Percentiles rank a stretch among this genome's conserved stretches.
phyloP scores from a whole-genome alignment of 768 basidiomycete species.

The Mycena alexandri region DNA sequence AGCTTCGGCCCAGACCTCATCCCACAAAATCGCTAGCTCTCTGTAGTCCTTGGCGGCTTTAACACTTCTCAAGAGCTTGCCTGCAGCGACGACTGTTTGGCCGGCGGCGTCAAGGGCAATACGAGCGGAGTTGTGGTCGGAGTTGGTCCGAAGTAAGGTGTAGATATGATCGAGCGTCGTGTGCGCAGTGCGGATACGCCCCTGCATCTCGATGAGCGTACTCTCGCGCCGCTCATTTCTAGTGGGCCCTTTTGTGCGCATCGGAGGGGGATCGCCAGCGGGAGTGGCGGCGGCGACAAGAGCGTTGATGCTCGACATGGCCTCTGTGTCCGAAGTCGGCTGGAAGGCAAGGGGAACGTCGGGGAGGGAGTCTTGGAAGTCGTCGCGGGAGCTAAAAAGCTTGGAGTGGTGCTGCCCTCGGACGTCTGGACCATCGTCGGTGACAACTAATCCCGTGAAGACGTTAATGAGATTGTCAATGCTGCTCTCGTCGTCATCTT shows the following conservation, averaged over 20 bases:
- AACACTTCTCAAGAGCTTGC: slow-evolving; percentile 28
- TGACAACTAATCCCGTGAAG: slow-evolving; percentile 18
- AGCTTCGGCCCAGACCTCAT: slow-evolving; percentile 27
- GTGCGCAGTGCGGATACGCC: slow-evolving; percentile 25
- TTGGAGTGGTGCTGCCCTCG: slow-evolving; percentile 30
- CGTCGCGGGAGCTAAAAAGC: slow-evolving; percentile 32
- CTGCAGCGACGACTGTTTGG: slow-evolving; percentile 23
- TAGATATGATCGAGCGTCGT: slow-evolving; percentile 17
- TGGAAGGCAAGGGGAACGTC: slow-evolving; percentile 6
- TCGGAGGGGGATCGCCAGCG: too few species aligned
- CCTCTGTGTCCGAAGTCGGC: slow-evolving; percentile 22
- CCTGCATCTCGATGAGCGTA: slow-evolving; percentile 24
- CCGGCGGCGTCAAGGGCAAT: slow-evolving; percentile 28
- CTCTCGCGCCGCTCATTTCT: slow-evolving; percentile 26
- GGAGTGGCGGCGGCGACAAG: slow-evolving; percentile 4
- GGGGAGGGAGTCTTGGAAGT: slow-evolving; percentile 23
- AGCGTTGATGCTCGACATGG: slow-evolving; percentile 22
- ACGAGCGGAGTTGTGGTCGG: slow-evolving; percentile 27
- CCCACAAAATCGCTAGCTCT: slow-evolving; percentile 20
- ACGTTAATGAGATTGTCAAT: slow-evolving; percentile 9
- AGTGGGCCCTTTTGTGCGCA: slow-evolving; percentile 19
- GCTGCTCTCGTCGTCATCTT: not conserved
- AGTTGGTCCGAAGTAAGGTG: slow-evolving; percentile 16
- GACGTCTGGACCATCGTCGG: slow-evolving; percentile 27
- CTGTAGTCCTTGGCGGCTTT: slow-evolving; percentile 25